A percentile compares a stretch with the other conserved stretches of the same genome.
Conservation (phyloP, 1,284 basidiomycete genomes). For the Ustilago nuda region DNA sequence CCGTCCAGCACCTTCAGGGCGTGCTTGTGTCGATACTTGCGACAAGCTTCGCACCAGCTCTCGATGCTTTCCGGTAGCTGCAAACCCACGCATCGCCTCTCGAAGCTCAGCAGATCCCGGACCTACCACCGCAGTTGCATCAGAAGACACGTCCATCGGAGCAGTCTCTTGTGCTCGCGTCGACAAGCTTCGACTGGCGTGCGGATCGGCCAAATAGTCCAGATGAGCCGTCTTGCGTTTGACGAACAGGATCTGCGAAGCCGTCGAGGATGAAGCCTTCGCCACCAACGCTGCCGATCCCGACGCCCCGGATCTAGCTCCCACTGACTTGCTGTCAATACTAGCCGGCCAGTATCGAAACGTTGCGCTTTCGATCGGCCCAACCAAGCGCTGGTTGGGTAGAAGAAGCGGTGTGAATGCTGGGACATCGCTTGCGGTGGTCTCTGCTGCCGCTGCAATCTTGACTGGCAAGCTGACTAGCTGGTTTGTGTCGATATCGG, state of each 20-base stretch:
- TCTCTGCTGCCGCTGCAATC: constrained; percentile 4
- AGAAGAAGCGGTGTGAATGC: constrained; percentile 79
- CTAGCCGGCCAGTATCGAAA: constrained; percentile 81
- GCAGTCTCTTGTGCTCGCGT: constrained; percentile 29
- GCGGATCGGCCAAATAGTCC: constrained; percentile 90
- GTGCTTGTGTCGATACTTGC: constrained; percentile 11
- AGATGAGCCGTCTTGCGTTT: constrained; percentile 91
- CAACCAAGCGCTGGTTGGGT: constrained; percentile 73
- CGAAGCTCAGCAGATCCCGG: constrained; percentile 75
- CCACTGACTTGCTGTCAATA: constrained; percentile 31
- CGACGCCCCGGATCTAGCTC: neutral
- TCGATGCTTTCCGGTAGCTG: constrained; percentile 75
- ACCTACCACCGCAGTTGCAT: constrained; percentile 16
- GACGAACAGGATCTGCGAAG: constrained; percentile 72
- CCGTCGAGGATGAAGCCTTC: constrained; percentile 1
- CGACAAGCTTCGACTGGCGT: constrained; percentile 85
- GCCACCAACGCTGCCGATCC: constrained; percentile 6
- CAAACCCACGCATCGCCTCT: constrained; percentile 85
- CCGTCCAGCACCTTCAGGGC: neutral
- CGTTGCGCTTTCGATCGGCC: constrained; percentile 85
- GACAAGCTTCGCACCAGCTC: constrained; percentile 56
- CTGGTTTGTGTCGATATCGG: constrained; percentile 69
- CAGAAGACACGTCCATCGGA: constrained; percentile 19
- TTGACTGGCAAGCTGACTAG: constrained; percentile 51
- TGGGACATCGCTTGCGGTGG: neutral